Evolutionary conservation across 768 basidiomycete species (phyloP).

Genomic region (Boletus sensibilis): DNA sequence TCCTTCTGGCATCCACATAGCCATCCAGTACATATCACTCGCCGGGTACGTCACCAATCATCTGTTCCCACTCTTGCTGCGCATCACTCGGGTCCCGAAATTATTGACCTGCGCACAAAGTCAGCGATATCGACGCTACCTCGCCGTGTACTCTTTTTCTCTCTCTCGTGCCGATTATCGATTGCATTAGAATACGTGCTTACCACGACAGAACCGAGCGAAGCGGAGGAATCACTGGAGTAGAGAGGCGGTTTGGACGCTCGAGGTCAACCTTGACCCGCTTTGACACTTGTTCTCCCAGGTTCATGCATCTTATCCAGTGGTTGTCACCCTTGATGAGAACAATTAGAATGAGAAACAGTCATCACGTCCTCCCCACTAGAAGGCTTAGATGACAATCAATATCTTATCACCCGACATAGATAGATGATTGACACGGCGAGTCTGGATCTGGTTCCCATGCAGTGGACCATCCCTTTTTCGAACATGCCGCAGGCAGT

Average conservation of each 20-base stretch:
- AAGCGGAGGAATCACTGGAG: neutral
- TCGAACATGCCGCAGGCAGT: neutral
- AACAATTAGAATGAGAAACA: neutral
- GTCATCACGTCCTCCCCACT: neutral
- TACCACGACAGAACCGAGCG: neutral
- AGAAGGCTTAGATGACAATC: neutral
- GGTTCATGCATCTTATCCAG: neutral
- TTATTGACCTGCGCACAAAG: neutral
- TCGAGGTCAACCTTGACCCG: neutral
- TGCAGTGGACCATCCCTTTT: neutral
- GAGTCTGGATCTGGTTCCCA: neutral
- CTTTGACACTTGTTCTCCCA: neutral
- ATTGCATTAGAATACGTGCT: neutral
- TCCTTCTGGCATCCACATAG: neutral
- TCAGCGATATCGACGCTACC: neutral
- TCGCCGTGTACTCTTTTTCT: neutral
- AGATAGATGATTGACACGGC: neutral
- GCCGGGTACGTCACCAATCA: neutral
- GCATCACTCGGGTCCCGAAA: too few species aligned
- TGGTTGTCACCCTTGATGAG: neutral
- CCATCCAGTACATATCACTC: neutral
- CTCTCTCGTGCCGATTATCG: neutral
- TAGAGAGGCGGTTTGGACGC: neutral
- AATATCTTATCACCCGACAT: neutral
- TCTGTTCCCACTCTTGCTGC: too few species aligned